Base-by-base conservation (phyloP, 192 early-diverging fungal genomes). In the Coemansia sp. region DNA sequence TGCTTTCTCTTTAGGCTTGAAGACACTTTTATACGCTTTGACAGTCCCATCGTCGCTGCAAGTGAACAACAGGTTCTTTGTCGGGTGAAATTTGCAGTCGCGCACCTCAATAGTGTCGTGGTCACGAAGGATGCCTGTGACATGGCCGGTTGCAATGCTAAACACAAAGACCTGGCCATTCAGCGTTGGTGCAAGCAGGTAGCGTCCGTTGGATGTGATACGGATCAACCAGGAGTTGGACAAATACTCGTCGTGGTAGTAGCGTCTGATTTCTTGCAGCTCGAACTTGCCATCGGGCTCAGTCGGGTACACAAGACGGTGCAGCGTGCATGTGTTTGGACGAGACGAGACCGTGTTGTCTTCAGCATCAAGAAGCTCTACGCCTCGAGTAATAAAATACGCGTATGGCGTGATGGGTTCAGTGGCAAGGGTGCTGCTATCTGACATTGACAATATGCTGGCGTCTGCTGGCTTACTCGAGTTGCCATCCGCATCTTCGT, bases 191-290 rank as follows among this genome's bases (percentile, higher is more conserved):
- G 94, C 95, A 38, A 87, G 67, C n/a, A 98, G 57, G 53, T 95
- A 94, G 31, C 94, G 79, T 11, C 94, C 92, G 64, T 95, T 98
- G 27, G 87, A 87, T 0, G 91, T 68, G 28, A 98, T 83, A 33
- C 94, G 93, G 37, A 92, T 91, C n/a, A 94, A 79, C 95, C 95
- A 98, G 29, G 95, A 96, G 68, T 98, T 98, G 20, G 94, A 89
- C 45, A 84, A 67, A 60, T 89, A 96, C 84, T 91, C 85, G 44
- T 88, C 88, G 72, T 96, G 87, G 47, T 87, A 70, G 73, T 82
- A 96, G 50, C 85, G 83, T 55, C 88, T 84, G 52, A 96, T 84
- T 68, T 89, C 85, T 31, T 90, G 83, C 34, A 98, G 66, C 61
- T 72, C 84, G 73, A 96, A 98, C 55, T 73, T 70, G 47, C 87